Percentiles rank a stretch among this genome's conserved stretches.
phyloP scores from a whole-genome alignment of 768 basidiomycete species.

The Chalciporus piperatus region DNA sequence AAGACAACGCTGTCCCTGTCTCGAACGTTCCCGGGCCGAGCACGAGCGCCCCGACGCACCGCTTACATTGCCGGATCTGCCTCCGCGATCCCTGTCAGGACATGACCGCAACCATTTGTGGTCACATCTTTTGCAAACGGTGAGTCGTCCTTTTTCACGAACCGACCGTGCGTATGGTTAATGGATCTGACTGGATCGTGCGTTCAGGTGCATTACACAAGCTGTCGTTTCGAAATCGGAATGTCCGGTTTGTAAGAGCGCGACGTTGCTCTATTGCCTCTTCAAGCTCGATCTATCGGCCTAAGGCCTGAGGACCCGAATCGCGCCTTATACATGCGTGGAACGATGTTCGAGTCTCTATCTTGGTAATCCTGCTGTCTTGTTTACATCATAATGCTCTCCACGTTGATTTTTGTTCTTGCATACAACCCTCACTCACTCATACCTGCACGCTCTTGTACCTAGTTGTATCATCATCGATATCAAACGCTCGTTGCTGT shows the following conservation, averaged over 20 bases:
- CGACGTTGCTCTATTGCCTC: constrained; percentile 53
- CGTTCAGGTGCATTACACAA: constrained; percentile 51
- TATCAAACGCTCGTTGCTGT: not conserved
- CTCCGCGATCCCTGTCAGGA: constrained; percentile 47
- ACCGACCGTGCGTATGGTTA: not conserved
- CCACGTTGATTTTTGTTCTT: not conserved
- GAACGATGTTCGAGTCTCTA: not conserved
- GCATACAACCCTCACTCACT: not conserved
- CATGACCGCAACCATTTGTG: constrained; percentile 59
- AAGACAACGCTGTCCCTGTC: not conserved
- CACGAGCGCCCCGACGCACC: constrained; percentile 3
- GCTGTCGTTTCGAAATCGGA: constrained; percentile 43
- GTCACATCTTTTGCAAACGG: constrained; percentile 61
- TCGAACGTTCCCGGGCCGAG: not conserved
- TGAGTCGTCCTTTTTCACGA: constrained; percentile 25
- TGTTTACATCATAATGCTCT: not conserved
- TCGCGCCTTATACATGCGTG: not conserved
- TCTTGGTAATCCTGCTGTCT: not conserved
- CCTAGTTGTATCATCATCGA: not conserved
- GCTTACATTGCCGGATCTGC: constrained; percentile 51
- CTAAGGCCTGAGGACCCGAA: constrained; percentile 10
- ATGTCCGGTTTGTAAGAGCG: constrained; percentile 52
- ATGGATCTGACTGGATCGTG: not conserved
- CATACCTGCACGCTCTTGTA: not conserved
- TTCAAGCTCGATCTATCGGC: constrained; percentile 47